phyloP scores from a whole-genome alignment of 1,139 yeast species.

The Blastobotrys serpentis region DNA sequence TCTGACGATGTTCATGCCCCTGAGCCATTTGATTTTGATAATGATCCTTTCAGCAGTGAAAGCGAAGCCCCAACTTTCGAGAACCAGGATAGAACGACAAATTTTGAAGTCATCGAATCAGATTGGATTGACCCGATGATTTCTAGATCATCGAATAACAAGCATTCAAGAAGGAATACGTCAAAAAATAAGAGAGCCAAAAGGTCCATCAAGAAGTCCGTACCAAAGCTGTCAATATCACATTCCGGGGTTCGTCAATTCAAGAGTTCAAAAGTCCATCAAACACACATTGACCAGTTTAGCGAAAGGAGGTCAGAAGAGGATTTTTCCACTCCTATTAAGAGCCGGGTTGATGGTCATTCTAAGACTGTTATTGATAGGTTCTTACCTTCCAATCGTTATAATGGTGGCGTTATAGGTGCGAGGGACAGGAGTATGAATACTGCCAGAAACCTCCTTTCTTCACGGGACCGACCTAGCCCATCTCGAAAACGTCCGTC shows the following conservation, averaged over 20 bases:
- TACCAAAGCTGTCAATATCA: conserved; percentile 2
- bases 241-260: background rate
- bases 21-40: background rate
- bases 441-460: no score
- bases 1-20: background rate
- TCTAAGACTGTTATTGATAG: background rate
- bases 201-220: background rate
- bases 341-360: no score
- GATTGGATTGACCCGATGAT: conserved; percentile 9
- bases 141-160: background rate
- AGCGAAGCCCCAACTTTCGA: background rate
- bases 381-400: background rate
- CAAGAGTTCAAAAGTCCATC: background rate
- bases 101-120: conserved; percentile 6
- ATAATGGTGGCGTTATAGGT: no score
- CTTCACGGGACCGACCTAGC: background rate
- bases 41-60: background rate
- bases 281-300: conserved; percentile 1
- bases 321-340: background rate
- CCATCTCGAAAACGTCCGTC: no score
- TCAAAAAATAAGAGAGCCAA: background rate
- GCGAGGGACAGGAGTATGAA: no score
- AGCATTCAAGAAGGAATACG: background rate
- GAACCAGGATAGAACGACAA: background rate
- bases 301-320: background rate